These are phyloP conservation scores for Nitzschia sp. DNA, from an alignment of 108 stramenopile species.

Conservation along the genomic window DNA sequence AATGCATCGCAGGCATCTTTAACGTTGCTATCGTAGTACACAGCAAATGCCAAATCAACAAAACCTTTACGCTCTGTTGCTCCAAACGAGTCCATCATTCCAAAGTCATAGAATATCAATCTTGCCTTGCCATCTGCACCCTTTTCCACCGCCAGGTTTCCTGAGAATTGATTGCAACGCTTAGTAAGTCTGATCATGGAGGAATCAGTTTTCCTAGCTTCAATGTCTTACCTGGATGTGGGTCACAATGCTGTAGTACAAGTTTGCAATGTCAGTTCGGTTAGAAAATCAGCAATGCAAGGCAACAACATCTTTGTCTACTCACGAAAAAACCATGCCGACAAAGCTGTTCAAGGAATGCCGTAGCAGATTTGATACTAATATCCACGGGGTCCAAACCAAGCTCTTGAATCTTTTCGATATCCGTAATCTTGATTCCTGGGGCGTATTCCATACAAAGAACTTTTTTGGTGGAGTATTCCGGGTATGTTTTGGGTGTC, in stretches of 20 bases:
- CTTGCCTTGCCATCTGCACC: conserved; percentile 66
- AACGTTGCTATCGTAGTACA: conserved; percentile 89
- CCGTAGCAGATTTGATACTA: conserved; percentile 81
- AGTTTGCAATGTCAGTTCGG: not conserved
- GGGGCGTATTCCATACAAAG: conserved; percentile 93
- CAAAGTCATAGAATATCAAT: conserved; percentile 97
- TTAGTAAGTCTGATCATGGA: not conserved
- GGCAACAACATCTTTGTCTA: too few species aligned
- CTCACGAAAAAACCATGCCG: conserved; percentile 90
- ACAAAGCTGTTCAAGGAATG: conserved; percentile 94
- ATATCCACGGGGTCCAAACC: conserved; percentile 84
- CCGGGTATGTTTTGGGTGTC: conserved; percentile 84
- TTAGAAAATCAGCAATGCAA: not conserved
- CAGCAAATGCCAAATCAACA: conserved; percentile 88
- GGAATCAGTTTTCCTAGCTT: not conserved
- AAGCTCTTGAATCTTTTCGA: conserved; percentile 56
- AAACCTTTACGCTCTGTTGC: conserved; percentile 72
- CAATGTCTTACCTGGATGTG: conserved; percentile 45
- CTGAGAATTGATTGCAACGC: conserved; percentile 4
- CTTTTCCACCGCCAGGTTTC: conserved; percentile 90
- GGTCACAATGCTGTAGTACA: conserved; percentile 40
- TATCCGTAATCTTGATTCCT: conserved; percentile 93
- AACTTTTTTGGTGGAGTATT: conserved; percentile 84
- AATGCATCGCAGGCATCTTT: conserved; percentile 91
- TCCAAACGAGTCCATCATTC: conserved; percentile 97